Evolutionary conservation across 2,329 filamentous ascomycete species (phyloP).

Genomic region (Fusarium sp.): DNA sequence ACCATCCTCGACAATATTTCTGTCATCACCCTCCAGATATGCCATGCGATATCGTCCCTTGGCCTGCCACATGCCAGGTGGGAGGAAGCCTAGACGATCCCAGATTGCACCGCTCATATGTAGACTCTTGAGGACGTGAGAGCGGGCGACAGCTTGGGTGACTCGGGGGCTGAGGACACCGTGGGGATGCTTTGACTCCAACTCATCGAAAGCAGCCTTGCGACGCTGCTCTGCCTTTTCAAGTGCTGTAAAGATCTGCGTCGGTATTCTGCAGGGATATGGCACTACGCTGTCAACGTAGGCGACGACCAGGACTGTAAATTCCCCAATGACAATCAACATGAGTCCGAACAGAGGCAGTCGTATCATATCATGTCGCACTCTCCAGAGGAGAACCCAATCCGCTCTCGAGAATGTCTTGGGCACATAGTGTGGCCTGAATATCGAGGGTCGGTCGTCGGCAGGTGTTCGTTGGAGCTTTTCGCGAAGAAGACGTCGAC

Average conservation of each 20-base stretch:
- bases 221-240: conserved; percentile 66
- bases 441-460: conserved; percentile 63
- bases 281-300: conserved; percentile 78
- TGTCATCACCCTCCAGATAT: conserved; percentile 78
- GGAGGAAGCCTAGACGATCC: conserved; percentile 61
- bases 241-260: conserved; percentile 71
- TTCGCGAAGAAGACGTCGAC: conserved; percentile 65
- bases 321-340: conserved; percentile 83
- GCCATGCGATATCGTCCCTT: conserved; percentile 65
- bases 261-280: conserved; percentile 83
- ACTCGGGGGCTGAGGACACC: conserved; percentile 51
- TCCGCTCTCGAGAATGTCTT: conserved; percentile 68
- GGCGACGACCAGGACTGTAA: conserved; percentile 83
- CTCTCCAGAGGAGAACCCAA: conserved; percentile 76
- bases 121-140: conserved; percentile 57
- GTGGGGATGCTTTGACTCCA: conserved; percentile 49
- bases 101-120: conserved; percentile 60
- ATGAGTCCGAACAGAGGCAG: conserved; percentile 83
- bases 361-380: conserved; percentile 77
- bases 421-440: conserved; percentile 49
- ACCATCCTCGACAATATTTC: conserved; percentile 71
- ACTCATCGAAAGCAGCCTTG: conserved; percentile 58
- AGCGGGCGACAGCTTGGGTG: conserved; percentile 45
- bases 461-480: conserved; percentile 58
- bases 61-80: conserved; percentile 63